Evolutionary conservation across 2,329 filamentous ascomycete species (phyloP).

Genomic region (Purpureocillium takamizusanense): DNA sequence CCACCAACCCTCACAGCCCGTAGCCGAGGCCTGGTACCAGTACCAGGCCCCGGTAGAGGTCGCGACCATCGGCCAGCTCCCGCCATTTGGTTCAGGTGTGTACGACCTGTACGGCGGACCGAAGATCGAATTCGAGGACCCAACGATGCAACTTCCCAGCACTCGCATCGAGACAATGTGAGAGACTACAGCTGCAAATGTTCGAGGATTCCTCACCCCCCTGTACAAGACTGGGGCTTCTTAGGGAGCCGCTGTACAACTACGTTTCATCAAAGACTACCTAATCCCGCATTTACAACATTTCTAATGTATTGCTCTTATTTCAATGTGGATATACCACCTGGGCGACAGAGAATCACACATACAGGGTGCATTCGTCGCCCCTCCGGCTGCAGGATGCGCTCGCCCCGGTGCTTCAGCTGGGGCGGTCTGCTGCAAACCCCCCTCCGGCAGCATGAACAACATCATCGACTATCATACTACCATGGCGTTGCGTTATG

Average conservation of each 20-base stretch:
- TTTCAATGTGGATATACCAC: slow-evolving; percentile 1
- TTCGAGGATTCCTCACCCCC: no score
- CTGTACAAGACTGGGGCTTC: neutral
- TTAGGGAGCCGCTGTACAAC: neutral
- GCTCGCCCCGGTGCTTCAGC: no score
- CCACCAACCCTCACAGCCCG: slow-evolving; percentile 28
- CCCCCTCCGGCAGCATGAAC: no score
- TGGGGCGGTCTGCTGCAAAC: no score
- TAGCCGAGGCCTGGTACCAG: slow-evolving; percentile 45
- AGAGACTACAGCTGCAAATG: slow-evolving; percentile 6
- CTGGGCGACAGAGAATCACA: no score
- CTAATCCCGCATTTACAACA: neutral
- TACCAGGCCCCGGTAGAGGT: slow-evolving; percentile 52
- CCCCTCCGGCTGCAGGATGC: no score
- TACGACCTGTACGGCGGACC: slow-evolving; percentile 41
- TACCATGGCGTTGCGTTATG: no score
- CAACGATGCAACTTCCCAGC: slow-evolving; percentile 50
- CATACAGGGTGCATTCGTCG: no score
- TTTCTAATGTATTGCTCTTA: slow-evolving; percentile 2
- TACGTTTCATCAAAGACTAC: no score
- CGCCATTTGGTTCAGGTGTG: slow-evolving; percentile 38
- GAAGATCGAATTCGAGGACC: slow-evolving; percentile 51
- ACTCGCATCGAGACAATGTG: slow-evolving; percentile 48
- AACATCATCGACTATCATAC: no score
- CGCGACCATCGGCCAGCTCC: slow-evolving; percentile 41